Base-by-base conservation (phyloP, 306 rosid genomes). In the Prunus mira region DNA sequence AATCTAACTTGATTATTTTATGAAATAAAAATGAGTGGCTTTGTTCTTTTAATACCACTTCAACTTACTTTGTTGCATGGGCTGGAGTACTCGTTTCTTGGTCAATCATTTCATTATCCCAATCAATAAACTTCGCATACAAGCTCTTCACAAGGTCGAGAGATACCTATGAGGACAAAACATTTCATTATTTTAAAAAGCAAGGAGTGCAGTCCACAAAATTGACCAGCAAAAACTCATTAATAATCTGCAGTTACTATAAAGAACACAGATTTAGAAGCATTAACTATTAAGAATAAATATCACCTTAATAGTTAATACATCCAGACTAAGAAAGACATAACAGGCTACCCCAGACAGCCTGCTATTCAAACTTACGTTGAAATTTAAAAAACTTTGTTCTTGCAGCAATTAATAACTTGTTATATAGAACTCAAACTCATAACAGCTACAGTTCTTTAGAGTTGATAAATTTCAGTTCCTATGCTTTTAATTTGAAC, bases 41-140 rank as follows among this genome's bases (percentile, higher is more conserved):
- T 68, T 76, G 65, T 62, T 58, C 51, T 73, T 80, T 57, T 64
- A 88, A 76, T 43, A 57, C 25, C 56, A 76, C 57, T 50, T 79
- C 55, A 69, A 82, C 98, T 92, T 81, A 95, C 99, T 95, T 95
- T 65, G 99, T 78, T 74, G 99, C 99, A 86, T 91, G 90, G 83
- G 99, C 92, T 71, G 96, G 90, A 78, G 88, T 91, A 78, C 85
- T 78, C 51, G 93, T 92, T 86, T 92, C 99, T 10, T 45, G 81
- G 89, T 95, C 99, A 81, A 91, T 72, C 97, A 95, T 95, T 76
- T 88, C 79, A 79, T 70, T 67, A 82, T 95, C 99, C 99, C 99
- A 95, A 84, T 95, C 99, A 83, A 95, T 95, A 82, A 95, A 95
- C 81, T 95, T 95, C 71, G 99, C 99, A 67, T 95, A 95, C 78